Conservation (phyloP, 1,139 yeast genomes). For the Kodamaea derodonti region DNA sequence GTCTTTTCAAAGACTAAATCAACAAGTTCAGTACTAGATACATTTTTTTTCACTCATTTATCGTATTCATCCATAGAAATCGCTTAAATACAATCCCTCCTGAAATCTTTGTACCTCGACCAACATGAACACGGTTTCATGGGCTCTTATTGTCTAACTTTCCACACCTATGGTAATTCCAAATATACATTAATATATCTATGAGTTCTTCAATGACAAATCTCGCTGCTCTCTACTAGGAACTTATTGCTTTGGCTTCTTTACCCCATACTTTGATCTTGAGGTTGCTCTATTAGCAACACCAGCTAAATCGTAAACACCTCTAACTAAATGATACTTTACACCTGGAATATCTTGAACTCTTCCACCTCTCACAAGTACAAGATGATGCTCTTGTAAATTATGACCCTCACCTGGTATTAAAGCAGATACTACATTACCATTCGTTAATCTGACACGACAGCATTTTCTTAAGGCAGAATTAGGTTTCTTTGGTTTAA, state of each 20-base stretch:
- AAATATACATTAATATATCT: too few relatives aligned
- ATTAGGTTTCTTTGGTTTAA: slow-evolving; percentile 97
- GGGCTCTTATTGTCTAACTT: too few relatives aligned
- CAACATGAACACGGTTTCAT: too few relatives aligned
- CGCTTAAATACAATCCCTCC: too few relatives aligned
- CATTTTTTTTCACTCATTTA: too few relatives aligned
- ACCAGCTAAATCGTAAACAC: slow-evolving; percentile 90
- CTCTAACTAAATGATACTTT: slow-evolving; percentile 89
- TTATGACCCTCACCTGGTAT: slow-evolving; percentile 99
- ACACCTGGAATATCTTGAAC: slow-evolving; percentile 99
- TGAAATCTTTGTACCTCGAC: too few relatives aligned
- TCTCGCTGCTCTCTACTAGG: too few relatives aligned
- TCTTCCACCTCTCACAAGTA: slow-evolving; percentile 94
- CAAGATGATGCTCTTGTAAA: slow-evolving; percentile 97
- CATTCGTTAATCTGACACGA: slow-evolving; percentile 89
- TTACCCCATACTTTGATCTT: slow-evolving; percentile 91
- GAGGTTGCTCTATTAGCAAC: slow-evolving; percentile 90
- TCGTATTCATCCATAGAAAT: too few relatives aligned
- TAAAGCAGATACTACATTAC: slow-evolving; percentile 84
- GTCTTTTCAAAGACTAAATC: too few relatives aligned
- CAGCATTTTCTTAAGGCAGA: slow-evolving; percentile 97
- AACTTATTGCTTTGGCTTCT: slow-evolving; percentile 64
- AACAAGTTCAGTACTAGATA: too few relatives aligned
- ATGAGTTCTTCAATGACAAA: too few relatives aligned
- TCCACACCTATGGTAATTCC: too few relatives aligned